Base-by-base conservation (phyloP, 1,284 basidiomycete genomes). In the Malassezia arunalokei region DNA sequence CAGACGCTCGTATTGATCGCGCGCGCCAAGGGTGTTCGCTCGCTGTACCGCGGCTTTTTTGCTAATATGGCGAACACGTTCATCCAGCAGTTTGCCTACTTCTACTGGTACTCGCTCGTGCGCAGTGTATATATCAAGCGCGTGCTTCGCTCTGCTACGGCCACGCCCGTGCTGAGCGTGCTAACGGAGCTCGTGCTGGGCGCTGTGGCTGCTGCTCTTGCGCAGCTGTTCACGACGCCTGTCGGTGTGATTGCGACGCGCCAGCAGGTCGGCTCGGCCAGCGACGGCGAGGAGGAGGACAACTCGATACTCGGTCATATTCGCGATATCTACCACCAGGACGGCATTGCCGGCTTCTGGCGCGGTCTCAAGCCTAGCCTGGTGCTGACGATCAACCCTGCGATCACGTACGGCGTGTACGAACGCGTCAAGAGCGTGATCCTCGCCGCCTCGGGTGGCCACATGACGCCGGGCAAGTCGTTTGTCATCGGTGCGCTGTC, bases 21-120 rank as follows among this genome's bases (percentile, higher is more conserved):
- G 29, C 40, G 49, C 17, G 62, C 60, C 51, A 67, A 68, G 45
- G 70, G 70, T 20, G 47, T 57, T 20, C n/a, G 33, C 7, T 91
- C 88, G 0, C 83, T 85, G 69, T 99, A 95, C 77, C 82, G 84
- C 56, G 94, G 94, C 5, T 98, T 96, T 71, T 79, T 82, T 35
- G 94, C 94, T n/a, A 95, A 86, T 54, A 96, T 98, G 91, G 78
- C 96, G 64, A 96, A 95, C 75, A 92, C 88, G 0, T 98, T 98
- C 75, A 90, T 83, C 86, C 76, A 68, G 62, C 75, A 94, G 81
- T 95, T 92, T 71, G 91, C 94, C 17, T 99, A 98, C 78, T 99
- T 98, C 79, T 96, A 95, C 80, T 96, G 94, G 79, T 96, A 96
- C 76, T 86, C 89, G 27, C 79, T 88, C 72, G 86, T 96, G 28